Conservation (phyloP, 2,329 filamentous ascomycete species). For the Teratosphaeriaceae sp. region DNA sequence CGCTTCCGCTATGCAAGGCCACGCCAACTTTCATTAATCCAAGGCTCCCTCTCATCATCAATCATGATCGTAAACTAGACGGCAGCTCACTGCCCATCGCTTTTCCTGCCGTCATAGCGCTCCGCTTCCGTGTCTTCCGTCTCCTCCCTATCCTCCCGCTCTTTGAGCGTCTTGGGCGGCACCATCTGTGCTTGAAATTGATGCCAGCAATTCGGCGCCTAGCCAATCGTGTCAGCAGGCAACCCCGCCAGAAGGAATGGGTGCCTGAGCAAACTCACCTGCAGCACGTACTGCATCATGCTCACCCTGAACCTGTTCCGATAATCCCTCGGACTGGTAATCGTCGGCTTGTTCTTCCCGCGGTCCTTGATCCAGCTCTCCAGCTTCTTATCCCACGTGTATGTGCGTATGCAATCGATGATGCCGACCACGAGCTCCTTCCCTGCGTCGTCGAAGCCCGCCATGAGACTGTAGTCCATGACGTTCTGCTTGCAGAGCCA, state of each 20-base stretch:
- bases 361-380: conserved; percentile 99
- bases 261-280: neutral
- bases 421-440: conserved; percentile 96
- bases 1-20: too few species aligned
- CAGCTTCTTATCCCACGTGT: conserved; percentile 99
- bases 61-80: too few species aligned
- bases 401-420: conserved; percentile 96
- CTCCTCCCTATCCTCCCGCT: conserved; percentile 12
- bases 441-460: conserved; percentile 83
- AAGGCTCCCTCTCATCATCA: too few species aligned
- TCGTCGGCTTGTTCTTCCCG: conserved; percentile 80
- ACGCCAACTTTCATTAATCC: too few species aligned
- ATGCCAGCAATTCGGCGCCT: conserved; percentile 71
- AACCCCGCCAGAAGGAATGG: too few species aligned
- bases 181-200: conserved; percentile 46
- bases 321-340: conserved; percentile 96
- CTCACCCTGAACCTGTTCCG: conserved; percentile 92
- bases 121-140: conserved; percentile 12
- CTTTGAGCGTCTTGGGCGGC: conserved; percentile 26
- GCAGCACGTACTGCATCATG: conserved; percentile 80
- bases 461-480: conserved; percentile 99
- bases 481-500: conserved; percentile 93
- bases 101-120: conserved; percentile 3
- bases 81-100: conserved; percentile 3
- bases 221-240: too few species aligned